Conservation (phyloP, 306 rosid species). For the Parietaria judaica region DNA sequence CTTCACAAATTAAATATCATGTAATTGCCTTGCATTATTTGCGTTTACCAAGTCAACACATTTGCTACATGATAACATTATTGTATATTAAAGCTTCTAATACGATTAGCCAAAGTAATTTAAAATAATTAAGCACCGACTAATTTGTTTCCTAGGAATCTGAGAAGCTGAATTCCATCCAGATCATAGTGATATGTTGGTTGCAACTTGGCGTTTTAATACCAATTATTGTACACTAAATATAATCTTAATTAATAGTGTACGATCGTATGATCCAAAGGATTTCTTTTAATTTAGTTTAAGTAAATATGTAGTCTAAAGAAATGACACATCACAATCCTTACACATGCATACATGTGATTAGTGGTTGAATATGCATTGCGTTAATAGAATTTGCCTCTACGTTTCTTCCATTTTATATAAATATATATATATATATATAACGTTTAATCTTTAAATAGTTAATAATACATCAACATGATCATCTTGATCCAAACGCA, state of each 20-base stretch:
- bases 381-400: not conserved
- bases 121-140: not conserved
- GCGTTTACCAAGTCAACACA: conserved; percentile 19
- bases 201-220: conserved; percentile 5
- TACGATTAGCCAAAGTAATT: not conserved
- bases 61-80: too few relatives aligned
- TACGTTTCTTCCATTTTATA: not conserved
- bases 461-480: too few relatives aligned
- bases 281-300: not conserved
- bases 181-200: not conserved
- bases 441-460: too few relatives aligned
- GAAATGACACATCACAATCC: not conserved
- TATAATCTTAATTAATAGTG: not conserved
- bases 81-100: too few relatives aligned
- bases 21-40: not conserved
- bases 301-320: not conserved
- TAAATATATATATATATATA: too few relatives aligned
- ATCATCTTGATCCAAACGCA: too few relatives aligned
- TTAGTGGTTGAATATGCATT: conserved; percentile 7
- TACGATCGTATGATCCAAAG: not conserved
- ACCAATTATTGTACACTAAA: not conserved
- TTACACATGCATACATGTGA: conserved; percentile 18
- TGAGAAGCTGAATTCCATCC: not conserved
- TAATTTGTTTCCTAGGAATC: conserved; percentile 11
- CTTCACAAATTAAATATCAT: too few relatives aligned